Evolutionary conservation across 78 protist species (phyloP).

Genomic region (Cavenderia fasciculata): DNA sequence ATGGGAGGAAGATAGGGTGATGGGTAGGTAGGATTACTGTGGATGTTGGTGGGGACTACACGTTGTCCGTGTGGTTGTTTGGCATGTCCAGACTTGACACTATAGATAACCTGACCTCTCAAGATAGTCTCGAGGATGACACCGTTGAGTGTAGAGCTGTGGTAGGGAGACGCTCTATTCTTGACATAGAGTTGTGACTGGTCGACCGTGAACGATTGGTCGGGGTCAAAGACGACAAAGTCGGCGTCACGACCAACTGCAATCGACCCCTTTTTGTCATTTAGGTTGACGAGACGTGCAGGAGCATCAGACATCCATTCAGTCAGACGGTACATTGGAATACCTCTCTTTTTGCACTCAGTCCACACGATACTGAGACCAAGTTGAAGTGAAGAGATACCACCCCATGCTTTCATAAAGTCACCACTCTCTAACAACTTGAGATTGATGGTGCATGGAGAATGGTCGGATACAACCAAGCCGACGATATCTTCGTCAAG

Average conservation of each 20-base stretch:
- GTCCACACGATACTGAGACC: slow-evolving; percentile 68
- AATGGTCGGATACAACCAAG: slow-evolving; percentile 75
- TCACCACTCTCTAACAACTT: slow-evolving; percentile 66
- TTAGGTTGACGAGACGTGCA: slow-evolving; percentile 34
- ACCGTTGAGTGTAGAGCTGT: slow-evolving; percentile 5
- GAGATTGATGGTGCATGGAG: slow-evolving; percentile 71
- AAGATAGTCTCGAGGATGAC: slow-evolving; percentile 25
- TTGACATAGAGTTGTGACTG: background rate
- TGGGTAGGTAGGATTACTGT: slow-evolving; percentile 16
- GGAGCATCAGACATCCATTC: slow-evolving; percentile 34
- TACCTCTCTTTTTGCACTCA: slow-evolving; percentile 8
- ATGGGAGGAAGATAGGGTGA: slow-evolving; percentile 7
- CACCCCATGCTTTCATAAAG: slow-evolving; percentile 82
- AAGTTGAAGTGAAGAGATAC: slow-evolving; percentile 61
- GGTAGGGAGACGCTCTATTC: slow-evolving; percentile 62
- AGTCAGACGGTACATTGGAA: background rate
- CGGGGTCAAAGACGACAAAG: slow-evolving; percentile 75
- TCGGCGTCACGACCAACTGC: slow-evolving; percentile 83
- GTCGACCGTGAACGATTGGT: background rate
- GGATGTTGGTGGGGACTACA: slow-evolving; percentile 42
- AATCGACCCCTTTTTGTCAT: slow-evolving; percentile 72
- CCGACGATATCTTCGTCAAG: slow-evolving; percentile 10
- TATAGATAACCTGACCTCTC: slow-evolving; percentile 35
- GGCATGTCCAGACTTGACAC: background rate
- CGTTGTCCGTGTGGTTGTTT: background rate